A percentile compares a stretch with the other conserved stretches of the same genome.
phyloP scores from a whole-genome alignment of 192 early-diverging fungal species.

The Phycomyces blakesleeanus region DNA sequence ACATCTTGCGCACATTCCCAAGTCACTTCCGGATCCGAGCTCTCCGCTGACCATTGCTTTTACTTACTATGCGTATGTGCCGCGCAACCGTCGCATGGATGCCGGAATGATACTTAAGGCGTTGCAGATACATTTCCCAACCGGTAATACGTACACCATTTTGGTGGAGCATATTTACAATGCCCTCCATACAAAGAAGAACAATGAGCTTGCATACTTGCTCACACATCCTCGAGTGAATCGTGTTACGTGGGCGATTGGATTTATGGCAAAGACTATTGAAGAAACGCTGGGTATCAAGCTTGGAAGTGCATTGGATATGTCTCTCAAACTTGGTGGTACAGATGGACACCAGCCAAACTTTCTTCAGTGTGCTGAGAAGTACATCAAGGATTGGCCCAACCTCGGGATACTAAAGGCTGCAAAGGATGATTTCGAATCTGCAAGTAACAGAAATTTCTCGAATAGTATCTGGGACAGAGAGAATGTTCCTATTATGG shows the following conservation, averaged over 20 bases:
- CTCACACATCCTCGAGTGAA: conserved; percentile 9
- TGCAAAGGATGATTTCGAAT: conserved; percentile 4
- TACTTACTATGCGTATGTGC: neutral
- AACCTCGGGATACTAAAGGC: neutral
- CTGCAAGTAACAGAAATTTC: neutral
- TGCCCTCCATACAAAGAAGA: neutral
- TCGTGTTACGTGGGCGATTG: conserved; percentile 8
- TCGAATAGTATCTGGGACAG: conserved; percentile 2
- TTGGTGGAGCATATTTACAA: conserved; percentile 1
- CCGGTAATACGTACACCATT: conserved; percentile 7
- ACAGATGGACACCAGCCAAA: neutral
- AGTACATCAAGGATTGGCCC: conserved; percentile 5
- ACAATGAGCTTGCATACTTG: neutral
- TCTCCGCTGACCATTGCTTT: conserved; percentile 3
- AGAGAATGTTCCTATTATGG: neutral
- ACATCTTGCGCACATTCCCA: neutral
- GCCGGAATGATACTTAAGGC: conserved; percentile 4
- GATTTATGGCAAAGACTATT: neutral
- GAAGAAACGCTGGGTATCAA: neutral
- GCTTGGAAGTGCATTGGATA: conserved; percentile 10
- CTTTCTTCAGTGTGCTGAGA: neutral
- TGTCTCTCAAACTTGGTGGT: neutral
- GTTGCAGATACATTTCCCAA: conserved; percentile 1
- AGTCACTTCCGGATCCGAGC: neutral
- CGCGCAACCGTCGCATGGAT: neutral